phyloP scores from a whole-genome alignment of 2,329 filamentous ascomycete species.

The Claviceps sp. region DNA sequence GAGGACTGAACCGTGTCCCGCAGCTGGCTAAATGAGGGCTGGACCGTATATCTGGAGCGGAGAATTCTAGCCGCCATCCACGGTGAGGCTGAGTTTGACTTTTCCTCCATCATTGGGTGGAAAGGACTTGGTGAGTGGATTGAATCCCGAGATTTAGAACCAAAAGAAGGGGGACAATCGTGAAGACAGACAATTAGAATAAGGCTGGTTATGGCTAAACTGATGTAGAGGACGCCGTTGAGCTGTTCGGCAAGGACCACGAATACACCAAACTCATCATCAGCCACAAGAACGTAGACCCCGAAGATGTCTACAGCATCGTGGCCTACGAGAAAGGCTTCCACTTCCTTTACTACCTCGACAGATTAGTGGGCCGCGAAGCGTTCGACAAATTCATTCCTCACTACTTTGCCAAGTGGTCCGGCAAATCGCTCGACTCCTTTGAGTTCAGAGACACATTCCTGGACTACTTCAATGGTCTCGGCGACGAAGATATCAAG shows the following conservation, averaged over 20 bases:
- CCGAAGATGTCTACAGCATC: constrained; percentile 87
- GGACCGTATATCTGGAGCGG: constrained; percentile 91
- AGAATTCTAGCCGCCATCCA: constrained; percentile 67
- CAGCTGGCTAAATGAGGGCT: constrained; percentile 63
- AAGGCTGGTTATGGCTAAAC: not conserved
- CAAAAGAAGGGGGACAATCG: not conserved
- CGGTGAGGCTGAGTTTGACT: constrained; percentile 76
- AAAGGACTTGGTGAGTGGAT: constrained; percentile 52
- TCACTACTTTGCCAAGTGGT: constrained; percentile 80
- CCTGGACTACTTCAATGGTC: constrained; percentile 63
- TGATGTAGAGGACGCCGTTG: constrained; percentile 55
- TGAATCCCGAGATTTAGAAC: not conserved
- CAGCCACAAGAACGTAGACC: constrained; percentile 78
- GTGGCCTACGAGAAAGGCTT: constrained; percentile 96
- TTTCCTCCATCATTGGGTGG: constrained; percentile 94
- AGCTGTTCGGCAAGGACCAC: constrained; percentile 67
- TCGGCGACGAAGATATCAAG: constrained; percentile 47
- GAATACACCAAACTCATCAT: constrained; percentile 88
- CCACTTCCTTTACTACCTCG: constrained; percentile 82
- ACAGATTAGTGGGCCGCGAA: constrained; percentile 69
- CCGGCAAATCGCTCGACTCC: constrained; percentile 76
- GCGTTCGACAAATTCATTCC: constrained; percentile 93
- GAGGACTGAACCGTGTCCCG: not conserved
- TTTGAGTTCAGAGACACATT: constrained; percentile 89
- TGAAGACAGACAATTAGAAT: not conserved